Conservation (phyloP, 805 yeast genomes). For the Suhomyces kilbournensis region DNA sequence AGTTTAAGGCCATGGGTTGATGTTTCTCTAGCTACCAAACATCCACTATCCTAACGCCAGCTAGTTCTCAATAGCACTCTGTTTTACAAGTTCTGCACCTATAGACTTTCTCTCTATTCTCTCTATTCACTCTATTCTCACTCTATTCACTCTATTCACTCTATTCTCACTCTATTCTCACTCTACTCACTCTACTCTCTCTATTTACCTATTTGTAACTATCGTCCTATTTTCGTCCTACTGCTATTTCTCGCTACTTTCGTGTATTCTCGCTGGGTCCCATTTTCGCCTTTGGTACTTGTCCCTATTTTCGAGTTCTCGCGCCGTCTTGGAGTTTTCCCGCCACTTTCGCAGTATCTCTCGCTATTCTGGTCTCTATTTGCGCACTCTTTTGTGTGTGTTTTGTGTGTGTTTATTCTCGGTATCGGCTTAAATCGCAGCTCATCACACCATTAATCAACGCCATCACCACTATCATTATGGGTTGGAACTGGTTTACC, state of each 20-base stretch:
- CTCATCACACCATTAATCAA: background rate
- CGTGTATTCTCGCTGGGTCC: background rate
- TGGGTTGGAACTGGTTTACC: conserved; percentile 14
- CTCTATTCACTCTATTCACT: background rate
- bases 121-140: background rate
- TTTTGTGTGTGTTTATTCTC: background rate
- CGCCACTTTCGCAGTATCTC: no score
- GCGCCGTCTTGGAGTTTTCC: no score
- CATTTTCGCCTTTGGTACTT: no score
- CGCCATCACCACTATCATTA: background rate
- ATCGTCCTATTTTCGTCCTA: no score
- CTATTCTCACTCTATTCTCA: background rate
- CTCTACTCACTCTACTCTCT: background rate
- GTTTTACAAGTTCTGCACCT: background rate
- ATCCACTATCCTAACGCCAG: no score
- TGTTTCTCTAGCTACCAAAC: no score
- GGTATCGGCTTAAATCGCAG: background rate
- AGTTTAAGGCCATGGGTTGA: no score
- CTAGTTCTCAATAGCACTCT: no score
- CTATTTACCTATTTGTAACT: no score
- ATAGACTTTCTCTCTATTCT: background rate
- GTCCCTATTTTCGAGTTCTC: no score
- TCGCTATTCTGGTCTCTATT: no score
- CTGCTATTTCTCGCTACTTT: no score
- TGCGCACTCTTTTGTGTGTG: background rate